Evolutionary conservation across 2,329 filamentous ascomycete species (phyloP).

Genomic region (Sporothrix pallida): DNA sequence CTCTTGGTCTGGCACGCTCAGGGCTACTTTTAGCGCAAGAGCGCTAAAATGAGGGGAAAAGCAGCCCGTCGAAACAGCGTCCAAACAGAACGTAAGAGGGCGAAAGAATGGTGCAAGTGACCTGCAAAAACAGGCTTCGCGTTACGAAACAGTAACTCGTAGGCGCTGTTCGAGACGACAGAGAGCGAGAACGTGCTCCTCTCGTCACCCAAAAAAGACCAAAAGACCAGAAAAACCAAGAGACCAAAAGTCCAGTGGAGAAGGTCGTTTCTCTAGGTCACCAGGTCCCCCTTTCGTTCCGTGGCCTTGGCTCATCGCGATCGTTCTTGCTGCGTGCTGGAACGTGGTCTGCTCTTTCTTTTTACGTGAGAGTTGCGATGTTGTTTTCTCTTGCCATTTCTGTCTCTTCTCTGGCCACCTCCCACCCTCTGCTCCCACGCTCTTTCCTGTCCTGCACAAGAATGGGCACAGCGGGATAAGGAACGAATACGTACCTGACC

Average conservation of each 20-base stretch:
- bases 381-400: neutral
- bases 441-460: slow-evolving; percentile 22
- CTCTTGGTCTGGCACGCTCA: neutral
- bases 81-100: slow-evolving; percentile 1
- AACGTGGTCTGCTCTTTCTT: slow-evolving; percentile 21
- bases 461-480: slow-evolving; percentile 12
- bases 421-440: neutral
- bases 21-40: slow-evolving; percentile 11
- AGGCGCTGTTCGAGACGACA: slow-evolving; percentile 5
- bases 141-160: slow-evolving; percentile 17
- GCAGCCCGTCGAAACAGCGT: slow-evolving; percentile 15
- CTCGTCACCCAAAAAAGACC: neutral
- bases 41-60: slow-evolving; percentile 20
- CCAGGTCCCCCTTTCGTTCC: slow-evolving; percentile 8
- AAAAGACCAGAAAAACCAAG: neutral
- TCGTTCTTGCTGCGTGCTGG: neutral
- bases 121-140: slow-evolving; percentile 18
- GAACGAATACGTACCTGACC: slow-evolving; percentile 33
- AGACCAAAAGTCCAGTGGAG: slow-evolving; percentile 6
- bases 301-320: neutral
- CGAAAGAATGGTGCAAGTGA: slow-evolving; percentile 18
- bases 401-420: neutral
- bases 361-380: neutral
- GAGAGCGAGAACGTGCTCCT: slow-evolving; percentile 4
- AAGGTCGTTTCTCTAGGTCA: neutral